These are phyloP conservation scores for Tubosaeta sp. DNA, from an alignment of 768 basidiomycete species.

Conservation along the genomic window DNA sequence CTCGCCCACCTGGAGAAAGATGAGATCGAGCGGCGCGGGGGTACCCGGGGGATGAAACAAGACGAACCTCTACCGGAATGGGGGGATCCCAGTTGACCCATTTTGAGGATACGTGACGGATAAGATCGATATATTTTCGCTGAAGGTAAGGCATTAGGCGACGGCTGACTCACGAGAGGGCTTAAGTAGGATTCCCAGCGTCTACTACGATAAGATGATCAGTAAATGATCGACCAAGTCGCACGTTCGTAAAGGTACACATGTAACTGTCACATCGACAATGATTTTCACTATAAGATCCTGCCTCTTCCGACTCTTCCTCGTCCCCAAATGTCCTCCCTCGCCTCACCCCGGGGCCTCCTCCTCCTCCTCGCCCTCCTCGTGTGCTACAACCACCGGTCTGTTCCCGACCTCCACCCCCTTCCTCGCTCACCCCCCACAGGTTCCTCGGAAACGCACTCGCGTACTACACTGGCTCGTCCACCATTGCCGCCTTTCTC, in stretches of 20 bases:
- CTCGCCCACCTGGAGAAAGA: conserved; percentile 27
- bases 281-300: not conserved
- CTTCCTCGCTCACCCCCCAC: not conserved
- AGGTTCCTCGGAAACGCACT: conserved; percentile 18
- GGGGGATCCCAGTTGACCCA: conserved; percentile 39
- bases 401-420: not conserved
- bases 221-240: not conserved
- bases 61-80: conserved; percentile 27
- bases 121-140: conserved; percentile 36
- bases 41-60: not conserved
- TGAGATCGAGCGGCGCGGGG: not conserved
- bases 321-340: not conserved
- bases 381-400: conserved; percentile 19
- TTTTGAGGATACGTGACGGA: conserved; percentile 28
- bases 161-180: not conserved
- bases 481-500: conserved; percentile 24
- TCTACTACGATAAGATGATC: not conserved
- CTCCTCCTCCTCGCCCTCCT: conserved; percentile 20
- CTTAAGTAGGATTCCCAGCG: conserved; percentile 1
- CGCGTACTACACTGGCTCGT: conserved; percentile 29
- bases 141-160: conserved; percentile 10
- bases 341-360: conserved; percentile 14
- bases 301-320: not conserved
- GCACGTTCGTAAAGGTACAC: conserved; percentile 2
- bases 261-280: not conserved